Evolutionary conservation across 164 flowering plant species (phyloP).

Genomic region (Amborella trichopoda): DNA sequence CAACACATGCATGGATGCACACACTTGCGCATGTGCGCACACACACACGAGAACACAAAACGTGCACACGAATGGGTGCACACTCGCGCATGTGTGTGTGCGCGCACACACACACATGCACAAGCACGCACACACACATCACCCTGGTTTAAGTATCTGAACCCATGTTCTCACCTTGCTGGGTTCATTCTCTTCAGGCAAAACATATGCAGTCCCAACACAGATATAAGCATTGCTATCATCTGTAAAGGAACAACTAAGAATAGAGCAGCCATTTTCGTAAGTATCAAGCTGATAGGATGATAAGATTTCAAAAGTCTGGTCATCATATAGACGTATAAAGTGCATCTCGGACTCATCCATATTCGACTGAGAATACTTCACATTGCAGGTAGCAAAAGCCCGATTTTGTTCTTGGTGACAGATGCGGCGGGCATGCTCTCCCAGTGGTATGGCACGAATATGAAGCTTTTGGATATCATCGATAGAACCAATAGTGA

Average conservation of each 20-base stretch:
- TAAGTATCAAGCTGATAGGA: slow-evolving; percentile 75
- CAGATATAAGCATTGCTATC: slow-evolving; percentile 81
- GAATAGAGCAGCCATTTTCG: slow-evolving; percentile 85
- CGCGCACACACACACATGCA: no score
- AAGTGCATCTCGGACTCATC: slow-evolving; percentile 86
- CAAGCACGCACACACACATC: no score
- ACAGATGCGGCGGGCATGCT: slow-evolving; percentile 89
- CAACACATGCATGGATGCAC: no score
- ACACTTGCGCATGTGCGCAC: no score
- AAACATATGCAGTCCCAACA: slow-evolving; percentile 95
- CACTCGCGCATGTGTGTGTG: no score
- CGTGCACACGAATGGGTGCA: no score
- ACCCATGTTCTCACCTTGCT: slow-evolving; percentile 54
- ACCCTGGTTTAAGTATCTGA: no score
- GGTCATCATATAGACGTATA: slow-evolving; percentile 84
- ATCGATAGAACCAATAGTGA: slow-evolving; percentile 94
- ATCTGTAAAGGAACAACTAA: slow-evolving; percentile 94
- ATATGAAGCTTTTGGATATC: slow-evolving; percentile 98
- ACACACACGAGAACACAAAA: no score
- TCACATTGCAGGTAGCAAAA: slow-evolving; percentile 78
- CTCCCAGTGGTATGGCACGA: slow-evolving; percentile 92
- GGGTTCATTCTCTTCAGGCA: slow-evolving; percentile 94
- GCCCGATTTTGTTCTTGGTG: slow-evolving; percentile 93
- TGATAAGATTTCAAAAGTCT: slow-evolving; percentile 81
- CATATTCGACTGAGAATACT: slow-evolving; percentile 49